These are phyloP conservation scores for Rhexocercosporidium sp. DNA, from an alignment of 2,329 filamentous ascomycete genomes.

Conservation along the genomic window DNA sequence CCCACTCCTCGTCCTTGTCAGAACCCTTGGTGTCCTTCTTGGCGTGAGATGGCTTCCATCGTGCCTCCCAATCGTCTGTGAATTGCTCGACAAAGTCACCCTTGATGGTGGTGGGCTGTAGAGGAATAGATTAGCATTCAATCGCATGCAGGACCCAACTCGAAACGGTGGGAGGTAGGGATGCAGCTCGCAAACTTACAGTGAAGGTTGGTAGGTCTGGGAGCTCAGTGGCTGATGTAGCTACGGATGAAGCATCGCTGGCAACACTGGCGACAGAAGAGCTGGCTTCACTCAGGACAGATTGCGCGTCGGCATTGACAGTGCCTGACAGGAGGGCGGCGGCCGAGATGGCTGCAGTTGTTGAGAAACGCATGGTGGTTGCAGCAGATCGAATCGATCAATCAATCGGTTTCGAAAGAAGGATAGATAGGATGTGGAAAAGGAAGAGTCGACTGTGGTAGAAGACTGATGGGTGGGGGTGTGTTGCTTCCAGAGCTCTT, in stretches of 20 bases:
- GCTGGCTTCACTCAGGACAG: conserved; percentile 54
- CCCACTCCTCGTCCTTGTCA: conserved; percentile 85
- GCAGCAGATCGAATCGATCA: conserved; percentile 33
- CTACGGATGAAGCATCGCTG: conserved; percentile 52
- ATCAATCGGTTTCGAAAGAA: conserved; percentile 7
- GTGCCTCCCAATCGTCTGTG: conserved; percentile 90
- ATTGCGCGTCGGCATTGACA: conserved; percentile 69
- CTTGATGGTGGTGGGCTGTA: conserved; percentile 83
- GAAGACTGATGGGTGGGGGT: conserved; percentile 28
- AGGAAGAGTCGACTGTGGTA: conserved; percentile 30
- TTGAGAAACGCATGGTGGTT: conserved; percentile 80
- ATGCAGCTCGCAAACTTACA: conserved; percentile 59
- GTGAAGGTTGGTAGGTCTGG: conserved; percentile 80
- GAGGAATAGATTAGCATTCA: conserved; percentile 26
- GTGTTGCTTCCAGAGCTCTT: conserved; percentile 39
- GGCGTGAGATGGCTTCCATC: conserved; percentile 94
- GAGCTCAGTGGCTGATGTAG: conserved; percentile 56
- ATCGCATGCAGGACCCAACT: conserved; percentile 32
- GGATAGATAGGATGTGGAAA: conserved; percentile 22
- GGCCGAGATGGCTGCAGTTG: conserved; percentile 76
- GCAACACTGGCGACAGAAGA: conserved; percentile 44
- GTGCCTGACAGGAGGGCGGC: conserved; percentile 75
- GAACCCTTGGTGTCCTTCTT: conserved; percentile 87
- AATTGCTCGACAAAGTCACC: conserved; percentile 98
- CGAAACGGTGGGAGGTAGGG: conserved; percentile 7